Evolutionary conservation across 164 flowering plant species (phyloP), one percentile per base, ranked within the genome.

Genomic region (Liquidambar formosana): DNA sequence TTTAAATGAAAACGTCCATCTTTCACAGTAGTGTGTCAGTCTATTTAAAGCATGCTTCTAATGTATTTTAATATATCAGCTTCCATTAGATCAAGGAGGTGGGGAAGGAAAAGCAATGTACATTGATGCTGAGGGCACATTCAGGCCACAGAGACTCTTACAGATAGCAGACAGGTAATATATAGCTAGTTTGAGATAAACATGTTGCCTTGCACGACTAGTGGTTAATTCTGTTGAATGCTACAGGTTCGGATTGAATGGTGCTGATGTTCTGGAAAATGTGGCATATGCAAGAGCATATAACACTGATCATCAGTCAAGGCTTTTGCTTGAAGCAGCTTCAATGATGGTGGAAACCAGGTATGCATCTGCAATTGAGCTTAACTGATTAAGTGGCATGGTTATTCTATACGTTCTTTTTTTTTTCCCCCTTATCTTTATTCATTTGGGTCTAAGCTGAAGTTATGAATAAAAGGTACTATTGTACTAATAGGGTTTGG

Each of bases 281-380:
- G 99, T 92, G 76, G 97, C 97, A 41, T 94, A 94, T 83, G 99
- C 99, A 22, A 88, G 99, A 83, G 99, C 99, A 16, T 94, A 94
- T 80, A 94, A 94, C 78, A 94, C 99, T 23, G 97, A 94, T 78
- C 99, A 94, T 73, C 99, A 94, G 76, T 89, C 99, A 19, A 82
- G 99, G 82, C 97, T 92, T 81, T 81, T 95, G 80, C 87, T 95
- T 70, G 97, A 92, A 85, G 99, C 97, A 63, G 97, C 97, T 49
- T 95, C 97, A 44, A 95, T 95, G 97, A 95, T 95, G 99, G 94
- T 95, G 54, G 99, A 95, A 76, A 87, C 95, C 65, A 86, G 97
- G 97, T 89, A 74, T n/a, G 53, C 33, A 9, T 18, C n/a, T n/a
- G n/a, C n/a, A n/a, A n/a, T n/a, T n/a, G n/a, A n/a, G n/a, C n/a